Conservation (phyloP, 148 eudicot genomes). For the Polygonum maritimum region DNA sequence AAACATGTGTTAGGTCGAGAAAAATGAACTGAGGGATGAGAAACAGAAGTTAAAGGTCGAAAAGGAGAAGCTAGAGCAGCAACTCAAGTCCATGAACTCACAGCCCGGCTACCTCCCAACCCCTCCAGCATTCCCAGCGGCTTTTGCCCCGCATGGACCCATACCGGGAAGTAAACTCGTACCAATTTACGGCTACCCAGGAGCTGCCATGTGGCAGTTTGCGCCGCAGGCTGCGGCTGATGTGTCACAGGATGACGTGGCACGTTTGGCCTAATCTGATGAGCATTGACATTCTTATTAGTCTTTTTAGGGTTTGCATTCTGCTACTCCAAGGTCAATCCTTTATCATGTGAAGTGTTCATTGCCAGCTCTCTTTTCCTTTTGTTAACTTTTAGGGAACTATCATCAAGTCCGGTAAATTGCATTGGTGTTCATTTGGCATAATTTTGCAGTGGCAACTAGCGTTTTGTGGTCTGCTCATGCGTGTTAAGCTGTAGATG, state of each 20-base stretch:
- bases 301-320: constrained; percentile 7
- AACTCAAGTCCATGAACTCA: constrained; percentile 25
- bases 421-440: neutral
- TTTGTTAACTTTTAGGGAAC: neutral
- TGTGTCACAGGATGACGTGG: constrained; percentile 59
- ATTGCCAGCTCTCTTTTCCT: neutral
- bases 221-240: constrained; percentile 55
- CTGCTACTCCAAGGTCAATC: neutral
- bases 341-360: neutral
- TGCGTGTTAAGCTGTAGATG: constrained; percentile 21
- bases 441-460: neutral
- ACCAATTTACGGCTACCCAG: constrained; percentile 52
- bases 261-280: constrained; percentile 1
- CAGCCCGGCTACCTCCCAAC: constrained; percentile 43
- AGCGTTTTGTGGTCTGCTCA: neutral
- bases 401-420: neutral
- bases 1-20: constrained; percentile 41
- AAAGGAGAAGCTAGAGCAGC: constrained; percentile 48
- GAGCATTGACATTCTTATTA: constrained; percentile 5
- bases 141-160: constrained; percentile 42
- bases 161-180: constrained; percentile 40
- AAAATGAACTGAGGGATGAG: constrained; percentile 57
- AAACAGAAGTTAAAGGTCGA: constrained; percentile 44
- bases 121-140: constrained; percentile 31
- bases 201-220: constrained; percentile 72